Conservation (phyloP, 441 rosid species). For the Populus hybrid region DNA sequence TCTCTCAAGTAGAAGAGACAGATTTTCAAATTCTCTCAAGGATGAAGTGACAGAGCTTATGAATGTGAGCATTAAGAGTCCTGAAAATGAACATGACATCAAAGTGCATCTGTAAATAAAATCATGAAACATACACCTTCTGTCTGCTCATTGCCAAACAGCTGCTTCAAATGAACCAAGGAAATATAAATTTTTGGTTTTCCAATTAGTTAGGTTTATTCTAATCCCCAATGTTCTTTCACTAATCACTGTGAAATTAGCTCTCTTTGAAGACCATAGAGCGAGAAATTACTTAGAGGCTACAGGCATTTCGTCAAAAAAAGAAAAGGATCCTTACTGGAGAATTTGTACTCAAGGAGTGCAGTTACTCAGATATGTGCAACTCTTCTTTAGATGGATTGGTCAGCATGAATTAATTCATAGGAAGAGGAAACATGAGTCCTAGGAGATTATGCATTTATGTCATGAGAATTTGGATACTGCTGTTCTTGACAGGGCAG, state of each 20-base stretch:
- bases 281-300: not conserved
- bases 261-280: not conserved
- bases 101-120: not conserved
- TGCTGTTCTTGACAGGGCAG: no score
- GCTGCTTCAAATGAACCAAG: not conserved
- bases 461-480: no score
- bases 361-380: not conserved
- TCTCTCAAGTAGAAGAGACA: not conserved
- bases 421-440: not conserved
- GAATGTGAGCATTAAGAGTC: not conserved
- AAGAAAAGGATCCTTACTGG: not conserved
- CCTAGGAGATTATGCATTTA: no score
- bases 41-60: not conserved
- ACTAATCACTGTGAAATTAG: not conserved
- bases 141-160: not conserved
- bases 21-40: not conserved
- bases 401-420: not conserved
- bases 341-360: not conserved
- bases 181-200: not conserved
- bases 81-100: not conserved
- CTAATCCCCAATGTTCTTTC: not conserved
- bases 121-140: not conserved
- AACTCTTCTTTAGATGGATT: not conserved
- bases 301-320: not conserved
- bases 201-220: not conserved